Base-by-base conservation (phyloP, 192 early-diverging fungal genomes). In the Coemansia sp. region DNA sequence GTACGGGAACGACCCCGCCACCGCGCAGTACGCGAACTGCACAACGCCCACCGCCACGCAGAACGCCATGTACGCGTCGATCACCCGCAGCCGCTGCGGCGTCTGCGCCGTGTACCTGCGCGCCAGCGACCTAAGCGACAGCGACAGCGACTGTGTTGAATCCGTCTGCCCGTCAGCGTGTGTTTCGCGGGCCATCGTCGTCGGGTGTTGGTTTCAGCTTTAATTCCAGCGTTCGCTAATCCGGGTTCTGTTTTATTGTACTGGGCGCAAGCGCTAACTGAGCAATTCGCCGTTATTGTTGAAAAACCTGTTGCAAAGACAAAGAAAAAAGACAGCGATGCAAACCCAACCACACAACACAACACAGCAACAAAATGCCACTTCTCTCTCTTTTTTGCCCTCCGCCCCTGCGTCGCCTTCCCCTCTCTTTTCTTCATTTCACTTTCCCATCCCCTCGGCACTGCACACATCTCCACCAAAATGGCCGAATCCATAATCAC, bases 1-100 rank as follows among this genome's bases (percentile, higher is more conserved):
- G 82, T 96, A 98, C 18, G 97, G 97, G 70, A 86, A 97, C n/a
- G 88, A 93, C 46, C 95, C 95, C 13, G 82, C 93, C 19, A 94
- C 54, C 0, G 86, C 52, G 55, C 91, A 86, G 64, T 99, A 97
- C 13, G 87, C 64, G 61, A 99, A 94, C 79, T 97, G 97, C 23
- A 90, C 65, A 44, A 95, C 71, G 27, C 95, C 97, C n/a, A 90
- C 88, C n/a, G 85, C 54, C 59, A 97, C 84, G 60, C 93, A 87
- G 80, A 88, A 94, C 10, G 85, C 88, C 71, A 99, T 85, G 82
- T 96, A 99, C 15, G 85, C 71, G 76, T 99, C 97, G 55, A 99
- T 90, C 49, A 95, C 69, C 78, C 95, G 93, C 34, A 96, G 82
- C 53, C 82, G 82, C 57, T 80, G 83, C 60, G 91, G 85, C 17